Evolutionary conservation across 2,329 filamentous ascomycete species (phyloP).

Genomic region (Lojkania enalia): DNA sequence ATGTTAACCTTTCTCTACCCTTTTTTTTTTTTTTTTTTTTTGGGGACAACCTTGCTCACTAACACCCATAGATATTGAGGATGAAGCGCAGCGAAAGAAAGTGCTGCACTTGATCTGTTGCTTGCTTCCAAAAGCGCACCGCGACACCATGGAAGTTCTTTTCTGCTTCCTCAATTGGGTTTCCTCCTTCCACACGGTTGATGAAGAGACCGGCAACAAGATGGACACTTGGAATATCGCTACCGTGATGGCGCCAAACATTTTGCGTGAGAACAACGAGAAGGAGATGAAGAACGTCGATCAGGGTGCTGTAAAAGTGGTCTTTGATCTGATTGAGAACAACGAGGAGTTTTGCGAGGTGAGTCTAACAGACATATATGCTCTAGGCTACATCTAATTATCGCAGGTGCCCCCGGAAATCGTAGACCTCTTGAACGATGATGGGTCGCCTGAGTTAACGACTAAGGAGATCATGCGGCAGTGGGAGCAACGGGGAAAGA

Average conservation of each 20-base stretch:
- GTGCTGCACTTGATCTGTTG: slow-evolving; percentile 91
- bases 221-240: slow-evolving; percentile 99
- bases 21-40: too few relatives aligned
- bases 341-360: slow-evolving; percentile 98
- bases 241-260: slow-evolving; percentile 95
- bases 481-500: slow-evolving; percentile 79
- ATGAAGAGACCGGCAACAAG: slow-evolving; percentile 95
- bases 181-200: slow-evolving; percentile 93
- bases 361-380: slow-evolving; percentile 46
- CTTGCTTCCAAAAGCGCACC: slow-evolving; percentile 85
- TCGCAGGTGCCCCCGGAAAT: slow-evolving; percentile 88
- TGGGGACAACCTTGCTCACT: slow-evolving; percentile 16
- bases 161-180: slow-evolving; percentile 98
- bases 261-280: slow-evolving; percentile 70
- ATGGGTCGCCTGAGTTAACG: slow-evolving; percentile 81
- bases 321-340: slow-evolving; percentile 85
- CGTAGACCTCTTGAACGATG: slow-evolving; percentile 82
- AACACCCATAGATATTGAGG: slow-evolving; percentile 65
- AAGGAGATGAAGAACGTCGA: slow-evolving; percentile 69
- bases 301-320: slow-evolving; percentile 90
- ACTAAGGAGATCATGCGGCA: slow-evolving; percentile 96
- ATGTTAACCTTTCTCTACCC: slow-evolving; percentile 32
- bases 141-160: slow-evolving; percentile 91
- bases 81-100: slow-evolving; percentile 79
- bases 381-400: slow-evolving; percentile 23